Evolutionary conservation across 2,329 filamentous ascomycete species (phyloP).

Genomic region (Massarina eburnea): DNA sequence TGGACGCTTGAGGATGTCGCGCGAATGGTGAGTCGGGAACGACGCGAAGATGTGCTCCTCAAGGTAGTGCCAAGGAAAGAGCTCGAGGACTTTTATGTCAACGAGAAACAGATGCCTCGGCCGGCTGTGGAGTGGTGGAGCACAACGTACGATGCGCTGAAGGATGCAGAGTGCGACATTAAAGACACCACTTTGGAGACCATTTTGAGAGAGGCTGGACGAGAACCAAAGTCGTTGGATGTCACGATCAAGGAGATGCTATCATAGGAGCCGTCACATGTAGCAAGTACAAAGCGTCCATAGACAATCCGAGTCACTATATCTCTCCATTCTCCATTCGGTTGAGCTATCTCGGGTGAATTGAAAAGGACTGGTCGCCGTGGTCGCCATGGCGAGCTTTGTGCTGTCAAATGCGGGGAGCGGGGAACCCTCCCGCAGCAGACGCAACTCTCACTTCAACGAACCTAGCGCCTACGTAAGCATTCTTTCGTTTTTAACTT

Average conservation of each 20-base stretch:
- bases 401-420: too few relatives aligned
- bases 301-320: too few relatives aligned
- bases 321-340: too few relatives aligned
- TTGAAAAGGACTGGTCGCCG: slow-evolving; percentile 3
- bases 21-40: slow-evolving; percentile 26
- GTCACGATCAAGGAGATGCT: slow-evolving; percentile 48
- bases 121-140: slow-evolving; percentile 50
- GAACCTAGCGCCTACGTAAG: too few relatives aligned
- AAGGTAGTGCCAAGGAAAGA: slow-evolving; percentile 43
- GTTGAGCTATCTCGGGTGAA: too few relatives aligned
- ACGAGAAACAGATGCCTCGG: slow-evolving; percentile 39
- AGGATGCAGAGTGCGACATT: slow-evolving; percentile 47
- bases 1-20: slow-evolving; percentile 34
- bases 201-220: slow-evolving; percentile 39
- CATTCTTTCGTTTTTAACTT: too few relatives aligned
- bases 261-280: too few relatives aligned
- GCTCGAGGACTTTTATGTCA: slow-evolving; percentile 46
- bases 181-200: slow-evolving; percentile 45
- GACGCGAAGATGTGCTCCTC: slow-evolving; percentile 34
- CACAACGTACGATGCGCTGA: slow-evolving; percentile 48
- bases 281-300: too few relatives aligned
- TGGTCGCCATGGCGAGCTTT: too few relatives aligned
- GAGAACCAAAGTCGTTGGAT: slow-evolving; percentile 41
- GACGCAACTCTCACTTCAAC: too few relatives aligned
- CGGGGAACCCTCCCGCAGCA: too few relatives aligned